phyloP scores from a whole-genome alignment of 2,329 filamentous ascomycete genomes.

The Fusarium secorum region DNA sequence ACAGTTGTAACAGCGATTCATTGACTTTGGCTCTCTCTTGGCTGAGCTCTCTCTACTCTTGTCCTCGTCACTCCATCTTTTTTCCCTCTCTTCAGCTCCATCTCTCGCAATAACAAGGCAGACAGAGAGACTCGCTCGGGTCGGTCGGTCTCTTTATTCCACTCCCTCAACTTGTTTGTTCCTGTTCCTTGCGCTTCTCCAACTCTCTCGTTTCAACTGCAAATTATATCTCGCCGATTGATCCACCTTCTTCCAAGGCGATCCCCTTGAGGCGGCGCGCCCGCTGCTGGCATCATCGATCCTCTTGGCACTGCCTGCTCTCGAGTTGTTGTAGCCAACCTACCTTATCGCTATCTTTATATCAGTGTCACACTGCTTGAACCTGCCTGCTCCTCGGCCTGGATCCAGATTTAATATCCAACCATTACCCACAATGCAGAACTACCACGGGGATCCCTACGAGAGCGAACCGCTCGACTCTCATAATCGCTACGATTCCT shows the following conservation, averaged over 20 bases:
- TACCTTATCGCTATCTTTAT: not conserved
- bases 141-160: conserved; percentile 19
- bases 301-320: conserved; percentile 21
- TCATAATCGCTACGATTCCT: conserved; percentile 37
- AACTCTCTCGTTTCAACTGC: conserved; percentile 17
- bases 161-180: conserved; percentile 20
- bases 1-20: conserved; percentile 37
- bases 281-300: conserved; percentile 35
- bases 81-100: conserved; percentile 6
- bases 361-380: not conserved
- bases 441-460: conserved; percentile 45
- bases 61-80: conserved; percentile 19
- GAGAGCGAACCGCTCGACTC: conserved; percentile 50
- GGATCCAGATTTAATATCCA: conserved; percentile 19
- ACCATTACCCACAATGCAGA: conserved; percentile 43
- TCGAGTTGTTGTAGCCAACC: conserved; percentile 1
- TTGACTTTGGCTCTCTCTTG: conserved; percentile 8
- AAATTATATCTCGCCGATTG: conserved; percentile 13
- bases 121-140: not conserved
- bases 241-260: conserved; percentile 15
- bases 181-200: conserved; percentile 24
- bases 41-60: not conserved
- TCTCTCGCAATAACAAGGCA: conserved; percentile 16
- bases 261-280: conserved; percentile 30
- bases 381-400: conserved; percentile 10